These are phyloP conservation scores for Neopestalotiopsis rosae DNA, from an alignment of 2,329 filamentous ascomycete genomes.

Conservation along the genomic window DNA sequence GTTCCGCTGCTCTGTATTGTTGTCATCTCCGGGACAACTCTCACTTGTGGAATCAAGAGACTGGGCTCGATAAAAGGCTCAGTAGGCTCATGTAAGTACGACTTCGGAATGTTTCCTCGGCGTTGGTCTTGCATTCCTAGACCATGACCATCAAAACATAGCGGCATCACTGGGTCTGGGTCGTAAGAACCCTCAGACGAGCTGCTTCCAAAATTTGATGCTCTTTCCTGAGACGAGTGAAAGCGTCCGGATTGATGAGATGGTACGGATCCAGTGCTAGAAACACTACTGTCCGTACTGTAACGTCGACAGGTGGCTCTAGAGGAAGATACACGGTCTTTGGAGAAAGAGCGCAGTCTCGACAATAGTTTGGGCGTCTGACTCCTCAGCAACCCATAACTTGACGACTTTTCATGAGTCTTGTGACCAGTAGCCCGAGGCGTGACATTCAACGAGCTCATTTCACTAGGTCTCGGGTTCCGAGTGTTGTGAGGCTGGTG, in stretches of 20 bases:
- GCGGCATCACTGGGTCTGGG: slow-evolving; percentile 21
- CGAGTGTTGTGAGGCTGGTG: neutral
- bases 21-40: slow-evolving; percentile 47
- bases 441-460: slow-evolving; percentile 15
- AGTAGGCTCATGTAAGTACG: slow-evolving; percentile 36
- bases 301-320: slow-evolving; percentile 27
- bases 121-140: slow-evolving; percentile 18
- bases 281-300: slow-evolving; percentile 17
- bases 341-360: slow-evolving; percentile 32
- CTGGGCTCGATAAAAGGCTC: slow-evolving; percentile 28
- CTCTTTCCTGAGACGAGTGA: slow-evolving; percentile 14
- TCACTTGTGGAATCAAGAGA: slow-evolving; percentile 48
- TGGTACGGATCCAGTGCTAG: slow-evolving; percentile 25
- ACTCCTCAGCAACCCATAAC: slow-evolving; percentile 22
- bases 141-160: slow-evolving; percentile 17
- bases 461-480: neutral
- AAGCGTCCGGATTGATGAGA: slow-evolving; percentile 20
- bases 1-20: slow-evolving; percentile 38
- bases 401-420: slow-evolving; percentile 25
- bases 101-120: slow-evolving; percentile 26
- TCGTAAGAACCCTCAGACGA: slow-evolving; percentile 25
- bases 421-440: slow-evolving; percentile 23
- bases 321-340: slow-evolving; percentile 28
- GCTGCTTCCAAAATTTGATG: slow-evolving; percentile 12
- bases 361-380: slow-evolving; percentile 26